Percentiles rank a stretch among this genome's conserved stretches.
Conservation (phyloP, 2,329 filamentous ascomycete species). For the Trichoderma aggressivum region DNA sequence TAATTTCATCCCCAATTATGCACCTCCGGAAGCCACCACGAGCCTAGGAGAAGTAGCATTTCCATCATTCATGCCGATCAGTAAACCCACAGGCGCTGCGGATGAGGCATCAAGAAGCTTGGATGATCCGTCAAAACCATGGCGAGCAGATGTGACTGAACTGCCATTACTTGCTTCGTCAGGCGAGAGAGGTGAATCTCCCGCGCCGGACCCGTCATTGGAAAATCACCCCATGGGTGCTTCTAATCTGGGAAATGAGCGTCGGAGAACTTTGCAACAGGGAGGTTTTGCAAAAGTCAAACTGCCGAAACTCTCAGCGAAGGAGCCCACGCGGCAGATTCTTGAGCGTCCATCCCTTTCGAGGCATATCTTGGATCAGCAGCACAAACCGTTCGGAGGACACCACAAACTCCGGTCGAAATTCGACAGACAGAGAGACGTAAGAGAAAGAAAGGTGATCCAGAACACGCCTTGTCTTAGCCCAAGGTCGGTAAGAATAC, state of each 20-base stretch:
- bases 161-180: neutral
- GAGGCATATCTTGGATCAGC: neutral
- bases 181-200: neutral
- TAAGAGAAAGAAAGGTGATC: neutral
- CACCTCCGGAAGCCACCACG: slow-evolving; percentile 10
- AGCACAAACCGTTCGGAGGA: neutral
- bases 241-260: slow-evolving; percentile 25
- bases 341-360: neutral
- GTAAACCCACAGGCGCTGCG: neutral
- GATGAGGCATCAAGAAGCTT: neutral
- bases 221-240: neutral
- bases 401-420: neutral
- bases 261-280: slow-evolving; percentile 27
- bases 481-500: slow-evolving; percentile 24
- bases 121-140: no score
- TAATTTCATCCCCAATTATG: slow-evolving; percentile 30
- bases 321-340: slow-evolving; percentile 20
- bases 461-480: neutral
- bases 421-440: neutral
- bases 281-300: slow-evolving; percentile 33
- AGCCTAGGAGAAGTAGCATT: neutral
- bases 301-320: slow-evolving; percentile 31
- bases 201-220: neutral
- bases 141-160: neutral
- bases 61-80: neutral